Base-by-base conservation (phyloP, 208 protist genomes). In the Trypanosoma avium region DNA sequence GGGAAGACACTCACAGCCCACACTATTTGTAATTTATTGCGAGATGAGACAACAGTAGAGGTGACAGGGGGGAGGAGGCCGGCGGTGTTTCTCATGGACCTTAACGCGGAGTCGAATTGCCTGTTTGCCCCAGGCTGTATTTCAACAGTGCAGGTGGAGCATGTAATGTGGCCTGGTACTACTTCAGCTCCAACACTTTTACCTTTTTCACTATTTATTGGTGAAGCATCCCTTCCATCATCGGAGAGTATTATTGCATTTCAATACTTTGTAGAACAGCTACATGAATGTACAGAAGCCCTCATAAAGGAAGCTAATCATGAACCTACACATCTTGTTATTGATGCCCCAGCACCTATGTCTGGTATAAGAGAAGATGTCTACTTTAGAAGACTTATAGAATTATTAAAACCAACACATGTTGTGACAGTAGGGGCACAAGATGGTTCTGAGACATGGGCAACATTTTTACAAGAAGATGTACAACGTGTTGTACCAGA, bases 61-160 rank as follows among this genome's bases (percentile, higher is more conserved):
- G 58, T 76, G 42, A 56, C 57, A 42, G 46, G 43, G 47, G 49
- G 64, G 1, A 7, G 21, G 3, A 24, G 56, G 7, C 17, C 53
- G 4, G 38, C 49, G 3, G 73, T 77, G 6, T 55, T 75, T 27
- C 64, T 92, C 24, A 62, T 92, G 60, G 84, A 92, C 50, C 63
- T 94, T n/a, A 92, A 92, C 50, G 45, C 76, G 33, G 77, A 86
- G 73, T 86, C 80, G 4, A 94, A 94, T 58, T 76, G 61, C 36
- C 59, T 94, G 22, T 86, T 70, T n/a, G 56, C 75, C 1, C 88
- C 88, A 0, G 88, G 88, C 7, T 92, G 84, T 47, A 73, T 92
- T 36, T 75, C 46, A 47, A 65, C 42, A 40, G 75, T 61, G 19
- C 43, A 27, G 40, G 54, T 60, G 43, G 49, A 55, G 53, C 36